phyloP scores from a whole-genome alignment of 169 alveolate species.

The Pseudocohnilembus persalinus region DNA sequence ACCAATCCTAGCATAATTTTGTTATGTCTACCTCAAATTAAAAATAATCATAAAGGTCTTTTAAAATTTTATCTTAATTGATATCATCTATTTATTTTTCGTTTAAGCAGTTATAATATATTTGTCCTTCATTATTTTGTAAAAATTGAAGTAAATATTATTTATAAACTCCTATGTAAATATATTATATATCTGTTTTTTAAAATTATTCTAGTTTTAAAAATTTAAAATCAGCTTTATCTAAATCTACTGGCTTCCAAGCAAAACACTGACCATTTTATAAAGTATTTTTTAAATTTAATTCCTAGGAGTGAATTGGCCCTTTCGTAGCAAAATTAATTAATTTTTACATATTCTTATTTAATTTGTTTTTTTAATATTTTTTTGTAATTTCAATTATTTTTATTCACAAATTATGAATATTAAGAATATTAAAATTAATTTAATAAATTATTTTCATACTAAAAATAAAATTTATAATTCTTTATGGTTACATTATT shows the following conservation, averaged over 20 bases:
- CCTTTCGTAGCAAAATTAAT: constrained; percentile 5
- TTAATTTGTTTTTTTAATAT: not conserved
- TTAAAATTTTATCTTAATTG: constrained; percentile 6
- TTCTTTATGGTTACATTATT: too few species aligned
- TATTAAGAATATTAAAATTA: too few species aligned
- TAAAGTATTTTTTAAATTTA: constrained; percentile 55
- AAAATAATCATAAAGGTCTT: constrained; percentile 36
- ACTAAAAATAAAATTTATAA: too few species aligned
- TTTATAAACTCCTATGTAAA: constrained; percentile 8
- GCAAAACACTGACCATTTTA: constrained; percentile 69
- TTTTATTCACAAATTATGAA: too few species aligned
- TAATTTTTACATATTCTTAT: not conserved
- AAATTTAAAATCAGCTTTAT: not conserved
- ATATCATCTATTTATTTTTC: not conserved
- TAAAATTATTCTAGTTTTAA: constrained; percentile 33
- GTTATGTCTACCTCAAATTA: constrained; percentile 26
- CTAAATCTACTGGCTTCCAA: constrained; percentile 40
- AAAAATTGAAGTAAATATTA: constrained; percentile 8
- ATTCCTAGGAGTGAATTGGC: constrained; percentile 16
- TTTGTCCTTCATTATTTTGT: constrained; percentile 21
- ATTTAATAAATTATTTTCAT: too few species aligned
- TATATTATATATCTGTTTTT: constrained; percentile 35
- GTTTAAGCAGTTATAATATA: constrained; percentile 8
- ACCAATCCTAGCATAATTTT: constrained; percentile 49
- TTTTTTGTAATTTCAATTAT: too few species aligned